Evolutionary conservation across 768 basidiomycete genomes (phyloP).

Genomic region (Ramaria rubella): DNA sequence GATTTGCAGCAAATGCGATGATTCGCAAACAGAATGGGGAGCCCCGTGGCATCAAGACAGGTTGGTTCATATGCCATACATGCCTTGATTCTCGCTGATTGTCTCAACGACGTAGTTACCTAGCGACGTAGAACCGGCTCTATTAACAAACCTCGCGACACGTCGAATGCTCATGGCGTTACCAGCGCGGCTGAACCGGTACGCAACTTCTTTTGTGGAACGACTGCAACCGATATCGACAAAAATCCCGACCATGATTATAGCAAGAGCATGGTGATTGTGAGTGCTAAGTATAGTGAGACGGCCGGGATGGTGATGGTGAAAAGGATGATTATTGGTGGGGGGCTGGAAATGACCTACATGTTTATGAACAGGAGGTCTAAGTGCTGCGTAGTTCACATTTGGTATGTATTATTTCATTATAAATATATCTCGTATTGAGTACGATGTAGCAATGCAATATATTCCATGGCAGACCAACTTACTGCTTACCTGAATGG

Average conservation of each 20-base stretch:
- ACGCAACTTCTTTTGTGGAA: slow-evolving; percentile 40
- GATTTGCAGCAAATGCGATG: slow-evolving; percentile 56
- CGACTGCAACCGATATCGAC: slow-evolving; percentile 10
- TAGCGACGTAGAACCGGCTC: slow-evolving; percentile 62
- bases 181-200: slow-evolving; percentile 78
- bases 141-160: slow-evolving; percentile 62
- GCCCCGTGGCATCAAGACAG: slow-evolving; percentile 49
- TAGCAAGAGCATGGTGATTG: slow-evolving; percentile 33
- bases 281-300: slow-evolving; percentile 22
- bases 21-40: slow-evolving; percentile 35
- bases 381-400: too few species aligned
- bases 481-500: not conserved
- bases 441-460: not conserved
- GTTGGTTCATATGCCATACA: slow-evolving; percentile 56
- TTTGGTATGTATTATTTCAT: too few species aligned
- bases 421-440: too few species aligned
- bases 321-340: slow-evolving; percentile 27
- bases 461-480: slow-evolving; percentile 1
- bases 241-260: too few species aligned
- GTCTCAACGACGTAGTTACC: slow-evolving; percentile 12
- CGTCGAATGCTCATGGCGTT: slow-evolving; percentile 58
- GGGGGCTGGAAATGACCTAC: slow-evolving; percentile 29
- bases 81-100: slow-evolving; percentile 1
- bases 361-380: slow-evolving; percentile 70
- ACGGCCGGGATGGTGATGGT: slow-evolving; percentile 34